phyloP scores from a whole-genome alignment of 1,284 basidiomycete species.

The Cryptococcus sp. region DNA sequence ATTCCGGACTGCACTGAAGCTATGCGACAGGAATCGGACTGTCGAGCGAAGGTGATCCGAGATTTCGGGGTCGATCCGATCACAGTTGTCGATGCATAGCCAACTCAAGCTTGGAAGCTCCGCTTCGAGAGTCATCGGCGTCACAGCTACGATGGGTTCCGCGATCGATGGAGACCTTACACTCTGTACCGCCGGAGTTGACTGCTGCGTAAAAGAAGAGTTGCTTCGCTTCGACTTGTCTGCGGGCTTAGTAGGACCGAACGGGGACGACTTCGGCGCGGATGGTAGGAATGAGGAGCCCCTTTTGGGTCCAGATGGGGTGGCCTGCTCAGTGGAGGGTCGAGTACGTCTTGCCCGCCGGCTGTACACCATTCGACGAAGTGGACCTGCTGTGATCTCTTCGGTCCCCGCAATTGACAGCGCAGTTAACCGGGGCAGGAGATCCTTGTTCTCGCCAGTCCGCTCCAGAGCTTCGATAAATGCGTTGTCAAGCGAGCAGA shows the following conservation, averaged over 20 bases:
- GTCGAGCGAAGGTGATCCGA: conserved; percentile 19
- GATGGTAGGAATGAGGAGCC: background rate
- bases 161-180: background rate
- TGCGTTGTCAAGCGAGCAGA: conserved; percentile 22
- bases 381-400: conserved; percentile 22
- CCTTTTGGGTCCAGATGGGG: background rate
- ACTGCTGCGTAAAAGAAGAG: no score
- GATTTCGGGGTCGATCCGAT: conserved; percentile 24
- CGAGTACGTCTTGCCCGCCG: conserved; percentile 4
- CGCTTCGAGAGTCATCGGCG: background rate
- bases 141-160: background rate
- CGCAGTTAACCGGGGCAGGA: conserved; percentile 35
- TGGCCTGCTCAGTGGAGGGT: background rate
- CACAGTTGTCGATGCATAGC: conserved; percentile 43
- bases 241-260: background rate
- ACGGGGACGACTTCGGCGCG: background rate
- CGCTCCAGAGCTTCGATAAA: conserved; percentile 33
- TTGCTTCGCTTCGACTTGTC: no score
- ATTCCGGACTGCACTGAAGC: conserved; percentile 11
- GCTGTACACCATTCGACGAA: conserved; percentile 24
- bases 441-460: conserved; percentile 4
- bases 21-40: conserved; percentile 30
- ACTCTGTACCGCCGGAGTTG: no score
- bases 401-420: conserved; percentile 33
- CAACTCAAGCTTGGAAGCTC: conserved; percentile 29